These are phyloP conservation scores for Chlorella variabilis DNA, from an alignment of 163 green algal species.

Conservation along the genomic window DNA sequence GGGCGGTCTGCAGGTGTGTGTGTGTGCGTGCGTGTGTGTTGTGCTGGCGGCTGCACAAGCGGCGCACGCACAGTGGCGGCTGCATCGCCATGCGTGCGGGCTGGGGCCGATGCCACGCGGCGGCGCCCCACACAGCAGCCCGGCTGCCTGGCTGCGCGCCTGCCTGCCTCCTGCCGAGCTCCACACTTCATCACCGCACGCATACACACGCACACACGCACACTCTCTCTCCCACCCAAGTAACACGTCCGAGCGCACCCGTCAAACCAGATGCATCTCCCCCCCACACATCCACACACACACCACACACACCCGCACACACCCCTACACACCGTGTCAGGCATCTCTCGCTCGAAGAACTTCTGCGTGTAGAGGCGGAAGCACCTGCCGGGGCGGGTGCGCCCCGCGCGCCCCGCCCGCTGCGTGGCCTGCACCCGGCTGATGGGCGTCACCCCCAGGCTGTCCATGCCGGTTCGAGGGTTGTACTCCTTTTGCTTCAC, in stretches of 20 bases:
- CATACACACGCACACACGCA: too few relatives aligned
- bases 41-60: too few relatives aligned
- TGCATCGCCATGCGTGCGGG: too few relatives aligned
- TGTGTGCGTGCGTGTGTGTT: too few relatives aligned
- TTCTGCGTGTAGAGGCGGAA: constrained; percentile 92
- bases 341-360: constrained; percentile 86
- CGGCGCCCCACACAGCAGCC: too few relatives aligned
- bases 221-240: too few relatives aligned
- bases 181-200: too few relatives aligned
- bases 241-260: too few relatives aligned
- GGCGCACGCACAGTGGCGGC: too few relatives aligned
- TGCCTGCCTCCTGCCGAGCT: too few relatives aligned
- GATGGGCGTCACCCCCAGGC: constrained; percentile 86
- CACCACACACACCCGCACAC: not conserved
- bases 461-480: constrained; percentile 84
- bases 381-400: constrained; percentile 90
- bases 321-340: constrained; percentile 45
- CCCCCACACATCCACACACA: not conserved
- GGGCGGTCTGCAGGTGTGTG: constrained; percentile 62
- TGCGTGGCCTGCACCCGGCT: constrained; percentile 88
- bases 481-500: constrained; percentile 96
- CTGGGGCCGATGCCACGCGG: too few relatives aligned
- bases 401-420: constrained; percentile 87
- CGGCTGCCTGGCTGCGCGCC: too few relatives aligned
- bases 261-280: not conserved